Evolutionary conservation across 192 early-diverging fungal species (phyloP).

Genomic region (Entomortierella chlamydospora): DNA sequence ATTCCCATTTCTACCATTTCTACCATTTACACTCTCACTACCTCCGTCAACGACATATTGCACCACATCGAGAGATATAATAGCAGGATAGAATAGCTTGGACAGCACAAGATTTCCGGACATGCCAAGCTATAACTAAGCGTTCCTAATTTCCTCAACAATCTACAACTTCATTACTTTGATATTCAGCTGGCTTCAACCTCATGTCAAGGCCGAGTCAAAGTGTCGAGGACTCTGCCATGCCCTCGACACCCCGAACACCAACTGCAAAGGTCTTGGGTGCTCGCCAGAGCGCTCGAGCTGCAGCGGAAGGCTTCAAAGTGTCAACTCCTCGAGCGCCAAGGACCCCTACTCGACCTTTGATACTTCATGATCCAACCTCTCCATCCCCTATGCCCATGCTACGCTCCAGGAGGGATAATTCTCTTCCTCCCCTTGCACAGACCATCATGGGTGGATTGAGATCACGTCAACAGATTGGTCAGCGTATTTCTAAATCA

Average conservation of each 20-base stretch:
- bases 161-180: neutral
- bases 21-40: too few species aligned
- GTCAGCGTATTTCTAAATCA: neutral
- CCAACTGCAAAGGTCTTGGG: neutral
- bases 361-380: neutral
- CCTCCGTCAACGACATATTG: too few species aligned
- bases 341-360: neutral
- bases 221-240: neutral
- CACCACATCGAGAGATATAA: too few species aligned
- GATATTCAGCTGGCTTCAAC: neutral
- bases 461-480: neutral
- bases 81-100: too few species aligned
- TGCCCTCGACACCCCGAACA: slow-evolving; percentile 13
- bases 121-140: too few species aligned
- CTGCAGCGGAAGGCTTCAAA: neutral
- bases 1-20: too few species aligned
- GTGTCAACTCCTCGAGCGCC: slow-evolving; percentile 1
- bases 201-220: neutral
- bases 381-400: slow-evolving; percentile 16
- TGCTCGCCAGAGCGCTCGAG: neutral
- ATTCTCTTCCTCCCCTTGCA: neutral
- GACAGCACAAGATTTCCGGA: too few species aligned
- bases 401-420: neutral
- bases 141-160: too few species aligned
- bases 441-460: neutral